Percentiles rank a stretch among this genome's conserved stretches.
Evolutionary conservation across 83 land plant genomes (phyloP).

Genomic region (Picea mariana): DNA sequence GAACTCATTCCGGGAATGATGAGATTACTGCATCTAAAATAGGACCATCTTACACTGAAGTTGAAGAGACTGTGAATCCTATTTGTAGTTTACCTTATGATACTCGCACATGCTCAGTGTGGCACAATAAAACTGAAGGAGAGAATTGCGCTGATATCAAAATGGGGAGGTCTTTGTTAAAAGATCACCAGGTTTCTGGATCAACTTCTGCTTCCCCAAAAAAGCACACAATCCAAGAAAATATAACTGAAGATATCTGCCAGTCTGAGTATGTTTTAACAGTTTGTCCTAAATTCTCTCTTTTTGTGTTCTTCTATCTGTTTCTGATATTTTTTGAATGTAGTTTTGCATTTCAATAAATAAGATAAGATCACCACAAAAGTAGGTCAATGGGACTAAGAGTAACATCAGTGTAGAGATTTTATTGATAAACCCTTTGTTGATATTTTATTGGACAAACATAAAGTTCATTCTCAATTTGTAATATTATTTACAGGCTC

Average conservation of each 20-base stretch:
- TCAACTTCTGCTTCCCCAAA: background rate
- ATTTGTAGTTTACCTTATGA: no score
- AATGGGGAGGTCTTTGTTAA: background rate
- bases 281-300: background rate
- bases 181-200: background rate
- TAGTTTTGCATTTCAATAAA: background rate
- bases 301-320: background rate
- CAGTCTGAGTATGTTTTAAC: conserved; percentile 14
- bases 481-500: background rate
- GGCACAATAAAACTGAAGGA: background rate
- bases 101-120: no score
- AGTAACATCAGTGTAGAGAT: no score
- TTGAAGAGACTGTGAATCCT: no score
- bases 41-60: background rate
- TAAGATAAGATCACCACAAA: no score
- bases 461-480: background rate
- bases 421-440: background rate
- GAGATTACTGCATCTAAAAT: background rate
- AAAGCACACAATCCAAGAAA: background rate
- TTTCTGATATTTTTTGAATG: background rate
- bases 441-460: background rate
- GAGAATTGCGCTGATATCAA: background rate
- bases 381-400: no score
- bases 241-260: background rate
- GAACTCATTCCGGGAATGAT: background rate